phyloP scores from a whole-genome alignment of 2,329 filamentous ascomycete genomes.

The Aspergillus fumigatus region DNA sequence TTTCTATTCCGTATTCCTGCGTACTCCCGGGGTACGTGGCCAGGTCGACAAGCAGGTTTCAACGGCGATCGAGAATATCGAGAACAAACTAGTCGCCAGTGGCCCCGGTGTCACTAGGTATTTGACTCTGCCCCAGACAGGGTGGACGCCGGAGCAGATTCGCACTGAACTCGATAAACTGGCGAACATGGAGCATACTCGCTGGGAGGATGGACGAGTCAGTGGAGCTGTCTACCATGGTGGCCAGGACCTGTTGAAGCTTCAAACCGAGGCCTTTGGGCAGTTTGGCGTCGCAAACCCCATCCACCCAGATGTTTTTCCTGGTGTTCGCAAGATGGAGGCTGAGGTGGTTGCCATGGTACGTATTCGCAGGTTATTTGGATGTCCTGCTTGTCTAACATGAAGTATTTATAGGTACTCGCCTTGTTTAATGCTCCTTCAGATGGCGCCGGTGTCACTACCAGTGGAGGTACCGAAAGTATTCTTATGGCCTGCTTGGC shows the following conservation, averaged over 20 bases:
- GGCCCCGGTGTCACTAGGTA: slow-evolving; percentile 68
- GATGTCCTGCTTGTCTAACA: slow-evolving; percentile 4
- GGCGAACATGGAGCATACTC: slow-evolving; percentile 82
- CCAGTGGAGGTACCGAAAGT: slow-evolving; percentile 89
- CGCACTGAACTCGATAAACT: slow-evolving; percentile 74
- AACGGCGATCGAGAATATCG: slow-evolving; percentile 73
- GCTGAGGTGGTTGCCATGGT: slow-evolving; percentile 97
- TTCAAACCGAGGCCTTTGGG: slow-evolving; percentile 90
- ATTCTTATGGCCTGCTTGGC: slow-evolving; percentile 93
- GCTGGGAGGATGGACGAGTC: slow-evolving; percentile 94
- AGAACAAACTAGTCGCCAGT: slow-evolving; percentile 74
- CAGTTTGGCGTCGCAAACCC: slow-evolving; percentile 95
- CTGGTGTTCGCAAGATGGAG: slow-evolving; percentile 98
- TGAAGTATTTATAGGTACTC: slow-evolving; percentile 48
- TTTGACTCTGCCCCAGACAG: slow-evolving; percentile 73
- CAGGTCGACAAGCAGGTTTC: slow-evolving; percentile 81
- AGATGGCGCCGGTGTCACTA: slow-evolving; percentile 82
- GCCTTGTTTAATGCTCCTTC: slow-evolving; percentile 83
- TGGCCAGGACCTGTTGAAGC: slow-evolving; percentile 70
- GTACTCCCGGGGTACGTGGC: slow-evolving; percentile 76
- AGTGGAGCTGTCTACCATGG: slow-evolving; percentile 96
- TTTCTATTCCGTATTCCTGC: slow-evolving; percentile 80
- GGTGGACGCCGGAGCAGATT: slow-evolving; percentile 74
- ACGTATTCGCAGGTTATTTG: slow-evolving; percentile 9
- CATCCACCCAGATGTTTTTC: slow-evolving; percentile 97